These are phyloP conservation scores for Phytopythium aichiense DNA, from an alignment of 352 stramenopile genomes.

Conservation along the genomic window DNA sequence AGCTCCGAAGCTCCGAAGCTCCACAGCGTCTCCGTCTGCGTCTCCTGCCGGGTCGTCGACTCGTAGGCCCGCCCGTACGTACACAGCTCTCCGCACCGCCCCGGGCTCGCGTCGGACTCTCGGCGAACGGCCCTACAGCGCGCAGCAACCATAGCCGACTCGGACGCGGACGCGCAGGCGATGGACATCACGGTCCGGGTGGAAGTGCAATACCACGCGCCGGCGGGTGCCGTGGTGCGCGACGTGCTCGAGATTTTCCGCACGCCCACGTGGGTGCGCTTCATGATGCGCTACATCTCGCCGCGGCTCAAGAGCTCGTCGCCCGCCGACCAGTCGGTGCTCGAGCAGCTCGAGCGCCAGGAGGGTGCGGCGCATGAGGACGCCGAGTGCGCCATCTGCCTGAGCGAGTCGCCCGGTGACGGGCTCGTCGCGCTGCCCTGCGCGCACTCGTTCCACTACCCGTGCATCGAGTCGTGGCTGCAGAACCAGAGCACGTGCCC, in stretches of 20 bases:
- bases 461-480: slow-evolving; percentile 92
- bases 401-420: slow-evolving; percentile 68
- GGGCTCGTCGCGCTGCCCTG: slow-evolving; percentile 79
- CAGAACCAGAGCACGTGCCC: slow-evolving; percentile 89
- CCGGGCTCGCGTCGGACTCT: not conserved
- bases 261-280: slow-evolving; percentile 66
- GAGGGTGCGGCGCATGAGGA: slow-evolving; percentile 19
- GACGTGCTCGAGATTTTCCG: slow-evolving; percentile 72
- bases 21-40: too few species aligned
- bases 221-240: slow-evolving; percentile 33
- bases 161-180: slow-evolving; percentile 13
- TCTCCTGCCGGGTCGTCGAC: not conserved
- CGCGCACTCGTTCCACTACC: slow-evolving; percentile 90
- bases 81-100: too few species aligned
- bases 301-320: slow-evolving; percentile 65
- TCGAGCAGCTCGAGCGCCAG: slow-evolving; percentile 41
- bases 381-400: slow-evolving; percentile 86
- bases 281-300: slow-evolving; percentile 76
- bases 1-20: too few species aligned
- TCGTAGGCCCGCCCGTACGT: too few species aligned
- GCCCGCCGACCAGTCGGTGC: slow-evolving; percentile 49
- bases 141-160: slow-evolving; percentile 9
- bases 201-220: slow-evolving; percentile 68
- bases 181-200: slow-evolving; percentile 69
- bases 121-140: not conserved